A percentile compares a stretch with the other conserved stretches of the same genome.
Evolutionary conservation across 495 filamentous ascomycete genomes (phyloP).

Genomic region (Staphylotrichum tortipilum): DNA sequence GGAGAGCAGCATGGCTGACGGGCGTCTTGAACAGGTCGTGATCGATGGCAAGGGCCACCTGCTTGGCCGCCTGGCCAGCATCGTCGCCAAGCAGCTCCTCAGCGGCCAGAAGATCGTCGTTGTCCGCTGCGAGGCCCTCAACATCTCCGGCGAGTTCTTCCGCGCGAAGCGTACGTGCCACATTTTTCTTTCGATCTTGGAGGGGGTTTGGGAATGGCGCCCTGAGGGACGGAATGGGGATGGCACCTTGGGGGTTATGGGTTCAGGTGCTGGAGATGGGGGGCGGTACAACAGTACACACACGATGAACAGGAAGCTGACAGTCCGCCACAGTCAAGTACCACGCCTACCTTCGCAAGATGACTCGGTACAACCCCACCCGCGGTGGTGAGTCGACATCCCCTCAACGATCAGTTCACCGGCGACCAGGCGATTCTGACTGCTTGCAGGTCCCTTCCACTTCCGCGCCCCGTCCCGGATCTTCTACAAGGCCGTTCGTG

Average conservation of each 20-base stretch:
- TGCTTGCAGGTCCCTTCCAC: slow-evolving; percentile 80
- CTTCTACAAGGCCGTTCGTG: slow-evolving; percentile 99
- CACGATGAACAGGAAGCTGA: slow-evolving; percentile 22
- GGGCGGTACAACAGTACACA: not conserved
- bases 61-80: slow-evolving; percentile 96
- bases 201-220: not conserved
- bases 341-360: slow-evolving; percentile 98
- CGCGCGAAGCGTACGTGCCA: slow-evolving; percentile 91
- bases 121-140: slow-evolving; percentile 95
- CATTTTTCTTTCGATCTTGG: slow-evolving; percentile 1
- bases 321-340: slow-evolving; percentile 78
- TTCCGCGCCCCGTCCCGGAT: slow-evolving; percentile 98
- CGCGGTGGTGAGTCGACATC: slow-evolving; percentile 67
- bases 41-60: slow-evolving; percentile 99
- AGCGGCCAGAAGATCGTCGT: slow-evolving; percentile 99
- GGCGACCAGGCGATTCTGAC: slow-evolving; percentile 34
- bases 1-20: not conserved
- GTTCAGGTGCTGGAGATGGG: not conserved
- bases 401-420: slow-evolving; percentile 5
- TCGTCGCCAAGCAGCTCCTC: slow-evolving; percentile 98
- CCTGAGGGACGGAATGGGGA: not conserved
- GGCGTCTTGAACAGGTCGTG: slow-evolving; percentile 57
- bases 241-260: not conserved
- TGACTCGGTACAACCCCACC: slow-evolving; percentile 97
- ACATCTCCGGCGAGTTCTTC: slow-evolving; percentile 99